phyloP scores from a whole-genome alignment of 306 rosid species.

The Cucurbita argyrosperma region DNA sequence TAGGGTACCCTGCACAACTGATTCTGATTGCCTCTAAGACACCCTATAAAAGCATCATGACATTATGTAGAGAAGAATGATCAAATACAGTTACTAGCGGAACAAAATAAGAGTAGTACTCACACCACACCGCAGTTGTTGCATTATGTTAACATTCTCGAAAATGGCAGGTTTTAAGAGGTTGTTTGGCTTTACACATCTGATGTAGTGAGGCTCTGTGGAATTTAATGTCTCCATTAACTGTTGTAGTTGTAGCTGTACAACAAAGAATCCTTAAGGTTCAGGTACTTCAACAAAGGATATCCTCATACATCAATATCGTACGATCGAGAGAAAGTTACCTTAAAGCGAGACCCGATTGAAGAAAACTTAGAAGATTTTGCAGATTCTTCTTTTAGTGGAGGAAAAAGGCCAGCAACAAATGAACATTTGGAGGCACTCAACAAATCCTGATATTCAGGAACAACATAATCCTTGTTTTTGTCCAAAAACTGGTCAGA shows the following conservation, averaged over 20 bases:
- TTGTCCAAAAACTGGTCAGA: slow-evolving; percentile 94
- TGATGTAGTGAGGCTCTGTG: slow-evolving; percentile 90
- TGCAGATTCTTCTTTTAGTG: slow-evolving; percentile 71
- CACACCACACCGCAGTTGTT: slow-evolving; percentile 99
- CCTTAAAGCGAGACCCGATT: slow-evolving; percentile 97
- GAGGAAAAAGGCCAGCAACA: slow-evolving; percentile 97
- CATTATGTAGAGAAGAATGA: not conserved
- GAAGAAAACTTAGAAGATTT: slow-evolving; percentile 97
- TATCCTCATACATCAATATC: not conserved
- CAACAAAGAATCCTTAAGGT: slow-evolving; percentile 14
- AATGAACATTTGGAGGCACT: slow-evolving; percentile 75
- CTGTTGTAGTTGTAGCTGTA: slow-evolving; percentile 87
- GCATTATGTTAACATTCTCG: slow-evolving; percentile 91
- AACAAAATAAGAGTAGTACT: slow-evolving; percentile 30
- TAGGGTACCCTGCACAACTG: slow-evolving; percentile 98
- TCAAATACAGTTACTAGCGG: slow-evolving; percentile 1
- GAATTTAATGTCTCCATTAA: slow-evolving; percentile 89
- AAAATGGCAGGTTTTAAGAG: slow-evolving; percentile 90
- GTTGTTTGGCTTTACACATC: slow-evolving; percentile 99
- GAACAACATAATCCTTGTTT: slow-evolving; percentile 96
- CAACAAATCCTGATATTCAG: slow-evolving; percentile 93
- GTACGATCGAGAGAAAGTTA: slow-evolving; percentile 8
- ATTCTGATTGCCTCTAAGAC: slow-evolving; percentile 98
- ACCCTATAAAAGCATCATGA: slow-evolving; percentile 50
- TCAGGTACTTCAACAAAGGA: not conserved